Evolutionary conservation across 345 rosid genomes (phyloP).

Genomic region (Murraya koenigii): DNA sequence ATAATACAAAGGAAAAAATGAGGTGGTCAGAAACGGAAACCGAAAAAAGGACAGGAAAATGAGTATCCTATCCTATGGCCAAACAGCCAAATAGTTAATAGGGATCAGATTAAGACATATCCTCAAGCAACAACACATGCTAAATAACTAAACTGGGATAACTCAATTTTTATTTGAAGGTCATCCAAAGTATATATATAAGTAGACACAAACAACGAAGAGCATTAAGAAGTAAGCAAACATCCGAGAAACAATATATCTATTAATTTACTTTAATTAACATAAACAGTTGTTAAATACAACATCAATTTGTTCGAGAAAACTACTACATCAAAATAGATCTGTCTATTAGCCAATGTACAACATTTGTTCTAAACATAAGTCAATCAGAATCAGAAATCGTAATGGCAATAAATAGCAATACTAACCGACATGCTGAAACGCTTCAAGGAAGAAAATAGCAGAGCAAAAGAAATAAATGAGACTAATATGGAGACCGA

Average conservation of each 20-base stretch:
- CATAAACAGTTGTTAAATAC: not conserved
- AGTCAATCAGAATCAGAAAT: not conserved
- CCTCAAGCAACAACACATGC: not conserved
- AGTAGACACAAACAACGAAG: not conserved
- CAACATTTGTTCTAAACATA: not conserved
- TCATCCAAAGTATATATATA: not conserved
- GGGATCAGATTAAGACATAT: not conserved
- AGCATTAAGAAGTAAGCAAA: not conserved
- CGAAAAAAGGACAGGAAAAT: not conserved
- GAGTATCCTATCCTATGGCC: not conserved
- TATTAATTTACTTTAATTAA: not conserved
- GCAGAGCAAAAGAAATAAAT: not conserved
- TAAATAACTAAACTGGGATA: not conserved
- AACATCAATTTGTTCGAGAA: not conserved
- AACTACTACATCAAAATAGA: not conserved
- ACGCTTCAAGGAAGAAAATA: not conserved
- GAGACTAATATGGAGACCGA: not conserved
- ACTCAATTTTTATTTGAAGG: not conserved
- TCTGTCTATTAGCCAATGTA: not conserved
- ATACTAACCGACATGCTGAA: conserved; percentile 30
- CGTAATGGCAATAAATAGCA: not conserved
- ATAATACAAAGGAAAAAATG: not conserved
- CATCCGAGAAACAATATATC: not conserved
- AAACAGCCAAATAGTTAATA: not conserved
- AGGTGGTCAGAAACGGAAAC: not conserved